Percentiles rank a stretch among this genome's conserved stretches.
Conservation (phyloP, 129 eudicot species). For the Arctium minus region DNA sequence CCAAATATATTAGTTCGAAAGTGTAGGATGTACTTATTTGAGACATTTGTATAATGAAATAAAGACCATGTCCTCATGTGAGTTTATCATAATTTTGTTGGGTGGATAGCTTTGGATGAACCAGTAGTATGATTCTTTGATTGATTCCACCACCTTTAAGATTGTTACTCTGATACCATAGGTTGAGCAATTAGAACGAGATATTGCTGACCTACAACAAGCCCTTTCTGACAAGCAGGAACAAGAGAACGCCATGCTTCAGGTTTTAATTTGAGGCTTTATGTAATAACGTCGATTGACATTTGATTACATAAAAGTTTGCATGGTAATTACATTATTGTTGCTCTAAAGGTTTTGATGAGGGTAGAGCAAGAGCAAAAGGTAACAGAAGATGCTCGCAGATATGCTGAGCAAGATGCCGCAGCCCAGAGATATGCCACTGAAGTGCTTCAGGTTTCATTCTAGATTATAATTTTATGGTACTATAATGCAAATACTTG, state of each 20-base stretch:
- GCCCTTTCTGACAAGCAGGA: constrained; percentile 78
- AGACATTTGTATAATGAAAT: too few species aligned
- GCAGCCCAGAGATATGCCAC: constrained; percentile 85
- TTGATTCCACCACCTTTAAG: background rate
- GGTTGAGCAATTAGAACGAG: constrained; percentile 88
- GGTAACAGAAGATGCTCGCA: constrained; percentile 97
- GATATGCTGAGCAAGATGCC: constrained; percentile 96
- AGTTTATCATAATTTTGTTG: background rate
- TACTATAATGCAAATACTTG: background rate
- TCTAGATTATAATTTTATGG: background rate
- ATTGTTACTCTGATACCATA: constrained; percentile 14
- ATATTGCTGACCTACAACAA: constrained; percentile 64
- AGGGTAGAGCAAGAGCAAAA: constrained; percentile 95
- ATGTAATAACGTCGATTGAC: background rate
- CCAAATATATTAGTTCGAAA: background rate
- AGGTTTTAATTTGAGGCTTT: constrained; percentile 44
- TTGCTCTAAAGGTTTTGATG: constrained; percentile 62
- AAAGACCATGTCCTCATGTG: background rate
- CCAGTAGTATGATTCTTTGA: background rate
- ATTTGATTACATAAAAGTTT: background rate
- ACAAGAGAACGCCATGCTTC: constrained; percentile 97
- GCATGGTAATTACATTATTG: background rate
- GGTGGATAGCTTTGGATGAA: background rate
- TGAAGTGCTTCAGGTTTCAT: constrained; percentile 72
- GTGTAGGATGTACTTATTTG: too few species aligned